These are phyloP conservation scores for Amaranthus hypochondriacus DNA, from an alignment of 148 eudicot species.

Conservation along the genomic window DNA sequence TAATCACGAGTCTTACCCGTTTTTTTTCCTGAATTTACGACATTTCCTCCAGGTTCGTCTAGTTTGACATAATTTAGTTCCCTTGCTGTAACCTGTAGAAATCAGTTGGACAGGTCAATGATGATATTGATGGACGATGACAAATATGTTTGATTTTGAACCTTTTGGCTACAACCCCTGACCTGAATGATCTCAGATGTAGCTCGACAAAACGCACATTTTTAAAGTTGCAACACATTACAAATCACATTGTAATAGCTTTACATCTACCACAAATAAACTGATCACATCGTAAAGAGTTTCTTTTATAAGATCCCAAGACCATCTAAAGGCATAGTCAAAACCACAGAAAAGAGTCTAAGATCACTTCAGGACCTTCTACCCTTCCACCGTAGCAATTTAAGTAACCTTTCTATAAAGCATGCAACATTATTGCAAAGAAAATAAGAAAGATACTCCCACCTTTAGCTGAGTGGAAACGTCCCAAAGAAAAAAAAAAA, in stretches of 20 bases:
- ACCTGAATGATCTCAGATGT: no score
- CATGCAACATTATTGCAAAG: neutral
- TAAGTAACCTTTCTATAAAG: neutral
- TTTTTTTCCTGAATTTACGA: slow-evolving; percentile 21
- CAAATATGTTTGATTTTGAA: neutral
- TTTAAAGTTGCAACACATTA: no score
- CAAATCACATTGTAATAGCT: no score
- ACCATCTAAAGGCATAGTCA: slow-evolving; percentile 1
- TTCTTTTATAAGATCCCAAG: neutral
- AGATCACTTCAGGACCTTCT: neutral
- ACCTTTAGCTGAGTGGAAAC: neutral
- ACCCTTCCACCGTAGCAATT: neutral
- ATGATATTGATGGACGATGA: neutral
- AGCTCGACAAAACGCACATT: no score
- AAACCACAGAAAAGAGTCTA: neutral
- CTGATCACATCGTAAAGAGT: no score
- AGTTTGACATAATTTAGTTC: slow-evolving; percentile 52
- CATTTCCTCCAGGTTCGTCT: slow-evolving; percentile 25
- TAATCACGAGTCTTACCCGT: slow-evolving; percentile 25
- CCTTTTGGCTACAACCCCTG: no score
- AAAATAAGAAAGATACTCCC: neutral
- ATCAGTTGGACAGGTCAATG: slow-evolving; percentile 7
- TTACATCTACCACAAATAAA: no score
- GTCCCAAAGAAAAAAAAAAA: neutral
- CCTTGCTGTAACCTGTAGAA: slow-evolving; percentile 43